Evolutionary conservation across 148 eudicot species (phyloP).

Genomic region (Spergularia marina): DNA sequence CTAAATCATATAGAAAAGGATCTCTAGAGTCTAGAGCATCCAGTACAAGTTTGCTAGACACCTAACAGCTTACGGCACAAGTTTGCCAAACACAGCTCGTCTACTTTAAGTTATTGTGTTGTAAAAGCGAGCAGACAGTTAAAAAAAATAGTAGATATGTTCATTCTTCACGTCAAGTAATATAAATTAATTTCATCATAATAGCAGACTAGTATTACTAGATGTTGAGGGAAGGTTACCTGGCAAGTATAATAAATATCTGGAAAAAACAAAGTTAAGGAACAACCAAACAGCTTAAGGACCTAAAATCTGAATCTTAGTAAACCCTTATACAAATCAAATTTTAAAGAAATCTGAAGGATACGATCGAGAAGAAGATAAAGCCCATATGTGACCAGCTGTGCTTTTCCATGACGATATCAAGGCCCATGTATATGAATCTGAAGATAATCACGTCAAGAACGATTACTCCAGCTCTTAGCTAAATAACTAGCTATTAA

Average conservation of each 20-base stretch:
- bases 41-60: not conserved
- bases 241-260: conserved; percentile 82
- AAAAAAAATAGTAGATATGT: not conserved
- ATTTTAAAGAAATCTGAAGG: conserved; percentile 38
- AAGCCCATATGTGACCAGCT: conserved; percentile 99
- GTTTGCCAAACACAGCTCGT: not conserved
- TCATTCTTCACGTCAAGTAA: conserved; percentile 5
- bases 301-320: not conserved
- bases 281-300: conserved; percentile 18
- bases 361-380: conserved; percentile 96
- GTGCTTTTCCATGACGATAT: conserved; percentile 98
- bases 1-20: not conserved
- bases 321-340: conserved; percentile 13
- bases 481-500: not conserved
- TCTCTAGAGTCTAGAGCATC: not conserved
- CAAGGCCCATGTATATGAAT: conserved; percentile 99
- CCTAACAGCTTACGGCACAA: not conserved
- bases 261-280: conserved; percentile 59
- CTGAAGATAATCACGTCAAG: conserved; percentile 44
- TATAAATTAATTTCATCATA: not conserved
- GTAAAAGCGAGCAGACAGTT: not conserved
- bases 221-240: conserved; percentile 40
- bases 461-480: not conserved
- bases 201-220: not conserved
- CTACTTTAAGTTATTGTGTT: conserved; percentile 5